Conservation (phyloP, 116 monocot genomes). For the Thalassia testudinum region DNA sequence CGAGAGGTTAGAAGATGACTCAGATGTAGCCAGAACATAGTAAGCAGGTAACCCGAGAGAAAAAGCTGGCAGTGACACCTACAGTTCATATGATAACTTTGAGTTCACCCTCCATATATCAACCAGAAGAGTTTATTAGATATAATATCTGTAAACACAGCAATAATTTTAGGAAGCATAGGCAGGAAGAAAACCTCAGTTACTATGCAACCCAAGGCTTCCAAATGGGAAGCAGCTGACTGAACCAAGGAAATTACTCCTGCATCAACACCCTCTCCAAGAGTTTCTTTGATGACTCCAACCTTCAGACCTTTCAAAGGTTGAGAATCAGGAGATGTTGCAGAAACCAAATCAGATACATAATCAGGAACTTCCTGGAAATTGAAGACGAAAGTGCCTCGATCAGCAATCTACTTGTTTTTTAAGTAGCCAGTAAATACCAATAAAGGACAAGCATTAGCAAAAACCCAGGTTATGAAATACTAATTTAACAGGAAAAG, state of each 20-base stretch:
- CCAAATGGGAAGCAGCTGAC: conserved; percentile 65
- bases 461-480: too few relatives aligned
- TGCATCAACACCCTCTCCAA: conserved; percentile 70
- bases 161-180: too few relatives aligned
- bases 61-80: conserved; percentile 93
- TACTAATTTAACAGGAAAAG: too few relatives aligned
- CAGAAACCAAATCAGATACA: conserved; percentile 31
- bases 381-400: neutral
- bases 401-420: too few relatives aligned
- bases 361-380: conserved; percentile 72
- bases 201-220: conserved; percentile 58
- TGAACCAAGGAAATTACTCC: conserved; percentile 48
- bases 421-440: too few relatives aligned
- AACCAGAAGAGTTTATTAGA: too few relatives aligned
- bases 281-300: conserved; percentile 77
- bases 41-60: conserved; percentile 96
- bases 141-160: too few relatives aligned
- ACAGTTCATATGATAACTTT: neutral
- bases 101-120: neutral
- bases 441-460: too few relatives aligned
- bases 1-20: conserved; percentile 95
- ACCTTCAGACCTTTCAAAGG: conserved; percentile 75
- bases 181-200: conserved; percentile 37
- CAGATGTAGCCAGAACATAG: conserved; percentile 90
- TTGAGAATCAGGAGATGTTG: conserved; percentile 32